Evolutionary conservation across 192 early-diverging fungal genomes (phyloP).

Genomic region (Umbelopsis sp.): DNA sequence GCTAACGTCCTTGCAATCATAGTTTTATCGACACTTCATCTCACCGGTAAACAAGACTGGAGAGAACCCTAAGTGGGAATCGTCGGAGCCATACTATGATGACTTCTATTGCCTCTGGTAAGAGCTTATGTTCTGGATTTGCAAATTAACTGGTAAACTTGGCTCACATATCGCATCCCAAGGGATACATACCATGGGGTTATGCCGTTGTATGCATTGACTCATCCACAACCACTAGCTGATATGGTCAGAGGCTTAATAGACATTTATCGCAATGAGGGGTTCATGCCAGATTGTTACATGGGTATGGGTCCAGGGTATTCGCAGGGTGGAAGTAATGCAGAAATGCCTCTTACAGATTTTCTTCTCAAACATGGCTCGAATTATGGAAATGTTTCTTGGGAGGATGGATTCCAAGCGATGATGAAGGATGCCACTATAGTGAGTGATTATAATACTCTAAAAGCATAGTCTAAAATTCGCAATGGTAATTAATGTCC

Average conservation of each 20-base stretch:
- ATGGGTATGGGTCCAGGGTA: constrained; percentile 23
- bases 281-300: constrained; percentile 11
- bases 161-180: background rate
- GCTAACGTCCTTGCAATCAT: constrained; percentile 15
- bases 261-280: constrained; percentile 14
- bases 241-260: constrained; percentile 8
- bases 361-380: constrained; percentile 28
- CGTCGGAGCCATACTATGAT: constrained; percentile 30
- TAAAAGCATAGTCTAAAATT: background rate
- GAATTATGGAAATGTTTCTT: constrained; percentile 15
- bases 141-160: background rate
- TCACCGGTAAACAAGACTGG: constrained; percentile 39
- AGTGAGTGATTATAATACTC: background rate
- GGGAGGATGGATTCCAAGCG: constrained; percentile 24
- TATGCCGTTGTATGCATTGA: background rate
- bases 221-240: background rate
- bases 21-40: constrained; percentile 35
- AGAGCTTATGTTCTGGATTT: background rate
- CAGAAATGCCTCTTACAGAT: constrained; percentile 31
- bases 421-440: constrained; percentile 27
- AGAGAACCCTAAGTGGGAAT: constrained; percentile 31
- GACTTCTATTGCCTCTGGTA: constrained; percentile 29
- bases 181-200: constrained; percentile 13
- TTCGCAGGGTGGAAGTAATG: constrained; percentile 34
- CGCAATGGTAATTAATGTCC: background rate